Conservation (phyloP, 352 stramenopile species). For the Phytophthora megakarya region DNA sequence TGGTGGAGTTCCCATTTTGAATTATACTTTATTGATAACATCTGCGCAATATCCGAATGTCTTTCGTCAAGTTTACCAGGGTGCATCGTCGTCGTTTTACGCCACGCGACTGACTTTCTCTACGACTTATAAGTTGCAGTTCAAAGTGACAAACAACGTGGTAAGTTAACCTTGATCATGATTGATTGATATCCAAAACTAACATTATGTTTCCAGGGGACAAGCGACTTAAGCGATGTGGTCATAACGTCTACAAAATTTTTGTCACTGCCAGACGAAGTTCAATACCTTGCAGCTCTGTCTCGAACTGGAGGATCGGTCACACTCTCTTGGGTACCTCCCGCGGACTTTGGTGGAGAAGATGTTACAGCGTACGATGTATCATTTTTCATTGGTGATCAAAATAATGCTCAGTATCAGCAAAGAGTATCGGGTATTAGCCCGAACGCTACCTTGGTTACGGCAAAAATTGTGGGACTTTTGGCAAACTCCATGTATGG, state of each 20-base stretch:
- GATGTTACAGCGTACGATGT: slow-evolving; percentile 58
- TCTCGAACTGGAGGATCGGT: slow-evolving; percentile 44
- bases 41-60: slow-evolving; percentile 44
- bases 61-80: slow-evolving; percentile 51
- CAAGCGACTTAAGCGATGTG: slow-evolving; percentile 53
- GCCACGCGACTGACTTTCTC: slow-evolving; percentile 41
- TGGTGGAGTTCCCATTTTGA: slow-evolving; percentile 38
- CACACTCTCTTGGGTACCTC: slow-evolving; percentile 47
- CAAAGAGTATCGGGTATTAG: slow-evolving; percentile 40
- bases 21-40: slow-evolving; percentile 35
- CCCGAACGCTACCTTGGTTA: slow-evolving; percentile 24
- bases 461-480: slow-evolving; percentile 45
- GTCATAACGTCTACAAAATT: slow-evolving; percentile 40
- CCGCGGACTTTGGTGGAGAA: slow-evolving; percentile 59
- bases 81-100: slow-evolving; percentile 22
- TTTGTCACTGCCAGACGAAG: slow-evolving; percentile 50
- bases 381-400: slow-evolving; percentile 45
- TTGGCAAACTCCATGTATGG: slow-evolving; percentile 58
- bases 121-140: slow-evolving; percentile 56
- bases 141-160: slow-evolving; percentile 42
- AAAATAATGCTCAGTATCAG: slow-evolving; percentile 35
- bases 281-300: slow-evolving; percentile 30
- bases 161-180: slow-evolving; percentile 26
- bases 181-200: not conserved
- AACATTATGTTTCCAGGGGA: slow-evolving; percentile 30